Conservation (phyloP, 2,329 filamentous ascomycete genomes). For the Botrytis elliptica region DNA sequence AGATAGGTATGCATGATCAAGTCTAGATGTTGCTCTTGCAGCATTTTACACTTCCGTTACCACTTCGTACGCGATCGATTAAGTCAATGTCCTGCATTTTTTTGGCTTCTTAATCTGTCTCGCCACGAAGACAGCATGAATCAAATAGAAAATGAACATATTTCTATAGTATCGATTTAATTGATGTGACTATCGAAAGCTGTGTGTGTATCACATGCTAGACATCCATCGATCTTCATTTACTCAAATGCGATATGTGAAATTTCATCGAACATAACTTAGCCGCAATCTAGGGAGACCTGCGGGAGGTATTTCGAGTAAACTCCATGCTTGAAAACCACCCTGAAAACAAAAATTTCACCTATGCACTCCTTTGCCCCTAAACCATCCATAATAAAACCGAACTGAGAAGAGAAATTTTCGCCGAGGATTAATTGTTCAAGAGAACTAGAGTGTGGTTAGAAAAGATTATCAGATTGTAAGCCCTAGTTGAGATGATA, state of each 20-base stretch:
- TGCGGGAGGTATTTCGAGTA: conserved; percentile 1
- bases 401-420: conserved; percentile 29
- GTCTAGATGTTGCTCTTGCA: neutral
- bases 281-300: neutral
- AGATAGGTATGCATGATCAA: neutral
- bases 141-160: neutral
- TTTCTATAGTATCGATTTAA: neutral
- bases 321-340: conserved; percentile 9
- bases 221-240: neutral
- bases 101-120: too few species aligned
- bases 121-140: neutral
- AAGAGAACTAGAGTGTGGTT: conserved; percentile 38
- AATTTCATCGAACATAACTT: neutral
- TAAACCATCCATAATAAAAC: conserved; percentile 37
- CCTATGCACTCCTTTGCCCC: conserved; percentile 27
- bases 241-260: neutral
- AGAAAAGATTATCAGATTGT: conserved; percentile 20
- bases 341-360: conserved; percentile 6
- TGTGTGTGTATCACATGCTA: neutral
- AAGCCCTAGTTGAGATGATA: conserved; percentile 2
- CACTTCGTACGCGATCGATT: neutral
- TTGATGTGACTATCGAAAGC: neutral
- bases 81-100: neutral
- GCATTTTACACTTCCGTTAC: neutral
- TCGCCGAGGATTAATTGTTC: conserved; percentile 21